Conservation (phyloP, 352 stramenopile species). For the Pythium brassicae region DNA sequence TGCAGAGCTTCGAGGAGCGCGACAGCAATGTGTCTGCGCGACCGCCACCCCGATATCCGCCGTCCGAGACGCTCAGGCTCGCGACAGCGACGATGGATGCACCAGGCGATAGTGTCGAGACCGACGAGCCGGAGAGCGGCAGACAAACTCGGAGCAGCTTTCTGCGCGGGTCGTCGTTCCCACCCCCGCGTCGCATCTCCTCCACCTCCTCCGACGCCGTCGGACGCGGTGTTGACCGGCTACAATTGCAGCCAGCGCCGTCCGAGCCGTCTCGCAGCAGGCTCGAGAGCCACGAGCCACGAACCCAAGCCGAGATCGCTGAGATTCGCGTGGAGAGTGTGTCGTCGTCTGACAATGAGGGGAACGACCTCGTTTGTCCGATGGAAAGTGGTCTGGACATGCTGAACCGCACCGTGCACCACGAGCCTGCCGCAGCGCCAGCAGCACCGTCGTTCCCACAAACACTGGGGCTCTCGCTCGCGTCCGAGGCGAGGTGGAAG, state of each 20-base stretch:
- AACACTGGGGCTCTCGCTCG: conserved; percentile 13
- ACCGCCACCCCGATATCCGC: neutral
- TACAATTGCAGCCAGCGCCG: neutral
- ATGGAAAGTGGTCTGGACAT: too few relatives aligned
- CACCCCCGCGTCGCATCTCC: neutral
- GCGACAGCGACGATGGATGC: too few relatives aligned
- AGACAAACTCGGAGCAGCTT: neutral
- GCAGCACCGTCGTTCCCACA: too few relatives aligned
- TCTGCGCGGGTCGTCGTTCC: neutral
- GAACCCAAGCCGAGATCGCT: too few relatives aligned
- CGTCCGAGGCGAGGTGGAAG: conserved; percentile 32
- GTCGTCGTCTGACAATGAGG: too few relatives aligned
- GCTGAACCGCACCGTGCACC: too few relatives aligned
- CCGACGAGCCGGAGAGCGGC: neutral
- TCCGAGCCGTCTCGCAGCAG: too few relatives aligned
- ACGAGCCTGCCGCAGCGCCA: neutral
- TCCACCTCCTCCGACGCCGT: neutral
- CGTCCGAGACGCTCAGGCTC: neutral
- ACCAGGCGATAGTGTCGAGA: too few relatives aligned
- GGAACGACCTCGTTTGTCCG: too few relatives aligned
- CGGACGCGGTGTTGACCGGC: neutral
- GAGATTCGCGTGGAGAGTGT: too few relatives aligned
- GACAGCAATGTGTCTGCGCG: too few relatives aligned
- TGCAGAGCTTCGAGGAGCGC: neutral
- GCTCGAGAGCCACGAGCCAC: too few relatives aligned